A percentile compares a stretch with the other conserved stretches of the same genome.
These are phyloP conservation scores for Bromus sterilis DNA, from an alignment of 176 grass and related monocot species.

Conservation along the genomic window DNA sequence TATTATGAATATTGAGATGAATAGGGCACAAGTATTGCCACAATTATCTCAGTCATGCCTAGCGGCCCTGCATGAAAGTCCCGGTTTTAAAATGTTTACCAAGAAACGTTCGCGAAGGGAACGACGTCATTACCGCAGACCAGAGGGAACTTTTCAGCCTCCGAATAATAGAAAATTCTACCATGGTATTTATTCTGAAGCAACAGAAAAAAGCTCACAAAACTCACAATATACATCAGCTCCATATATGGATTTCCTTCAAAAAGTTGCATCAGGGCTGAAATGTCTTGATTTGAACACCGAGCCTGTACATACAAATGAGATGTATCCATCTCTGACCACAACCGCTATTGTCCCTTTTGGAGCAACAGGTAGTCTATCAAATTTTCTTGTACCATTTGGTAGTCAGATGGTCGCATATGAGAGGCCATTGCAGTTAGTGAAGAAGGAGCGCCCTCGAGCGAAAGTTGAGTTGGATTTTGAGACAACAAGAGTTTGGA, in stretches of 20 bases:
- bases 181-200: conserved; percentile 15
- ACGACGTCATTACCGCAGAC: background rate
- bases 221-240: conserved; percentile 29
- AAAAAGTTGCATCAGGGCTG: conserved; percentile 35
- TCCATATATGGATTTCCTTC: conserved; percentile 30
- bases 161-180: background rate
- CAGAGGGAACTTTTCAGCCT: background rate
- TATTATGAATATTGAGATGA: conserved; percentile 12
- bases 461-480: conserved; percentile 72
- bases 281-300: conserved; percentile 36
- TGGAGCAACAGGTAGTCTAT: conserved; percentile 1
- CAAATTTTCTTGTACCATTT: conserved; percentile 40
- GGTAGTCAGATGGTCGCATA: conserved; percentile 26
- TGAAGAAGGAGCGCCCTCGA: conserved; percentile 44
- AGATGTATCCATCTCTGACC: conserved; percentile 26
- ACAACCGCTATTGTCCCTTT: conserved; percentile 15
- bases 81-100: conserved; percentile 35
- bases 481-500: conserved; percentile 75
- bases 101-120: conserved; percentile 46
- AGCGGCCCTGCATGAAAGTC: conserved; percentile 30
- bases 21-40: conserved; percentile 12
- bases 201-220: conserved; percentile 12
- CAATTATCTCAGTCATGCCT: conserved; percentile 24
- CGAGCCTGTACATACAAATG: conserved; percentile 19
- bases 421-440: conserved; percentile 17